phyloP scores from a whole-genome alignment of 2,329 filamentous ascomycete genomes.

The Colletotrichum somersetense region DNA sequence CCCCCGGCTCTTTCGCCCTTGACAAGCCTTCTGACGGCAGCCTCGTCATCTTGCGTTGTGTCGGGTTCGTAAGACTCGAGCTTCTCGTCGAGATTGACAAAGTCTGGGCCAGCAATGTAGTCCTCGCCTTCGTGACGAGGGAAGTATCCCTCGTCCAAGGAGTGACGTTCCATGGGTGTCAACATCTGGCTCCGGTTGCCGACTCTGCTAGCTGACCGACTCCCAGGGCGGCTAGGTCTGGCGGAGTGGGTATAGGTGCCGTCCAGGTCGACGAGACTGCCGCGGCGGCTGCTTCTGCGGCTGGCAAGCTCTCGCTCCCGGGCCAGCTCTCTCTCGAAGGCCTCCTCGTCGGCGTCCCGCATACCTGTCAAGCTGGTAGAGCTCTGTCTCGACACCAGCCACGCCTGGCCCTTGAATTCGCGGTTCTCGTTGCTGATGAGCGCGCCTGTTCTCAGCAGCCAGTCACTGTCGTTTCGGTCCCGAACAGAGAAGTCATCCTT shows the following conservation, averaged over 20 bases:
- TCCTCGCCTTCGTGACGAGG: conserved; percentile 50
- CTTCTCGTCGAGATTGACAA: conserved; percentile 72
- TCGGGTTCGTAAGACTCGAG: conserved; percentile 67
- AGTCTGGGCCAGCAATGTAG: conserved; percentile 67
- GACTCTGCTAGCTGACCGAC: conserved; percentile 63
- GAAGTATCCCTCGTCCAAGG: conserved; percentile 60
- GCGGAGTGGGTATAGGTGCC: conserved; percentile 45
- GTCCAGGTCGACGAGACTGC: conserved; percentile 58
- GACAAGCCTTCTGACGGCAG: conserved; percentile 68
- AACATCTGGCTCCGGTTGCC: conserved; percentile 58
- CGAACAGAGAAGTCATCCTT: conserved; percentile 35
- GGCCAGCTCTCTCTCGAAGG: conserved; percentile 64
- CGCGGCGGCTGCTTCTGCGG: conserved; percentile 61
- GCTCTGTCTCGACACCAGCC: conserved; percentile 75
- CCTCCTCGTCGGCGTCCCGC: conserved; percentile 65
- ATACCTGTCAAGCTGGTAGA: conserved; percentile 71
- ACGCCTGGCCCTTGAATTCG: conserved; percentile 77
- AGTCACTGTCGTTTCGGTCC: conserved; percentile 69
- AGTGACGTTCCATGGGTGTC: conserved; percentile 57
- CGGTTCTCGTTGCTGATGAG: conserved; percentile 72
- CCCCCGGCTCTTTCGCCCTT: conserved; percentile 64
- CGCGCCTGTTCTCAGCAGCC: conserved; percentile 74
- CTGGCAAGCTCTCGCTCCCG: conserved; percentile 64
- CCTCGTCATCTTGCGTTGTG: conserved; percentile 68
- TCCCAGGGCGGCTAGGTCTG: conserved; percentile 51